A percentile compares a stretch with the other conserved stretches of the same genome.
Conservation (phyloP, 169 alveolate species). For the Perkinsus chesapeaki region DNA sequence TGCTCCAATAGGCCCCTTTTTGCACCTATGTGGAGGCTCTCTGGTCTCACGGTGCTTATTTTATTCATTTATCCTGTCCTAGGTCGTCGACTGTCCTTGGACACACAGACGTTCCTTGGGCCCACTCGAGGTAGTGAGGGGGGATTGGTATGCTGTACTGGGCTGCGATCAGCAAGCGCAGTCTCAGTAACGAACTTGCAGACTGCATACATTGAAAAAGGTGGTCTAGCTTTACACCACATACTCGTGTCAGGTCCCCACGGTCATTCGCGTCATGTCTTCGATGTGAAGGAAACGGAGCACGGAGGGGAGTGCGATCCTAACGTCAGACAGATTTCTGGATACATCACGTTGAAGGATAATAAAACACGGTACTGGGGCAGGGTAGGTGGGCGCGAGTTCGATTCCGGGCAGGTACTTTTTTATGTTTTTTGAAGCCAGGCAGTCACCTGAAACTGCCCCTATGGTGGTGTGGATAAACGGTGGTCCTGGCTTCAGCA, state of each 20-base stretch:
- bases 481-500: constrained; percentile 70
- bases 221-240: no score
- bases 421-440: not conserved
- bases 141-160: not conserved
- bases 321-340: not conserved
- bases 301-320: not conserved
- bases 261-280: not conserved
- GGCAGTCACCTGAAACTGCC: constrained; percentile 28
- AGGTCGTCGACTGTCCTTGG: not conserved
- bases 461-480: constrained; percentile 61
- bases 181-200: no score
- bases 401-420: not conserved
- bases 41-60: not conserved
- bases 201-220: no score
- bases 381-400: not conserved
- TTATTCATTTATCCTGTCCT: not conserved
- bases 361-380: not conserved
- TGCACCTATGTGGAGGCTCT: not conserved
- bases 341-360: not conserved
- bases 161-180: not conserved
- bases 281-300: not conserved
- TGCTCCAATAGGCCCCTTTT: not conserved
- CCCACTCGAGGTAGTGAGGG: not conserved
- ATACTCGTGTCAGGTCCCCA: no score
- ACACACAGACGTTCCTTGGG: not conserved